Evolutionary conservation across 1,284 basidiomycete species (phyloP), one percentile per base, ranked within the genome.

Genomic region (Papiliotrema flavescens): DNA sequence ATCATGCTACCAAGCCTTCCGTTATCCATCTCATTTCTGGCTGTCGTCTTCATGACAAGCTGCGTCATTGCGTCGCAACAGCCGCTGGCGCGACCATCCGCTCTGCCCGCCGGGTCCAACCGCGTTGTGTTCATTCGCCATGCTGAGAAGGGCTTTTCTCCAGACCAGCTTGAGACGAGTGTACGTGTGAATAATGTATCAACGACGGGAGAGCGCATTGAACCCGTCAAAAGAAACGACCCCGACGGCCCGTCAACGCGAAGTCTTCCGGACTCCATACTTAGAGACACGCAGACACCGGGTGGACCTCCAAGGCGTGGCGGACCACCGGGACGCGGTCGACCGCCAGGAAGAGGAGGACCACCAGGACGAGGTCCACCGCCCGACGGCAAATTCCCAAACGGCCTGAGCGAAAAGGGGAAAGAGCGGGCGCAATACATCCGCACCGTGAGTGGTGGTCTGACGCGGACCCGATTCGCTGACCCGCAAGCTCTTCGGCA

Each of bases 61-160:
- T n/a, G 35, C 11, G 35, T 37, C n/a, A 11, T 37, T 11, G 11
- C n/a, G 11, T 37, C 41, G 11, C 14, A 13, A 11, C 20, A 43
- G 41, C 9, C 20, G 20, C 41, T 11, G 11, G 14, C 13, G 20
- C 13, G 13, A 43, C 13, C 41, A 22, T 43, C 13, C 14, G 13
- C 20, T 43, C 20, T 43, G 20, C 41, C 53, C 17, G 47, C 51
- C 2, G 53, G 51, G 46, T 13, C 46, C 22, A 65, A 63, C 50
- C 51, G 61, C 15, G 53, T 65, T 32, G 43, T 63, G 19, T 44
- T 65, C 44, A 65, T 65, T 42, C 51, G 63, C 17, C 63, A 65
- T 46, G 63, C 57, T 15, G 63, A 65, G 51, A 65, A 65, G 47
- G 59, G 61, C 11, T 58, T 51, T 36, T 35, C 43, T 14, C 53